Conservation (phyloP, 192 early-diverging fungal genomes). For the Phycomyces blakesleeanus region DNA sequence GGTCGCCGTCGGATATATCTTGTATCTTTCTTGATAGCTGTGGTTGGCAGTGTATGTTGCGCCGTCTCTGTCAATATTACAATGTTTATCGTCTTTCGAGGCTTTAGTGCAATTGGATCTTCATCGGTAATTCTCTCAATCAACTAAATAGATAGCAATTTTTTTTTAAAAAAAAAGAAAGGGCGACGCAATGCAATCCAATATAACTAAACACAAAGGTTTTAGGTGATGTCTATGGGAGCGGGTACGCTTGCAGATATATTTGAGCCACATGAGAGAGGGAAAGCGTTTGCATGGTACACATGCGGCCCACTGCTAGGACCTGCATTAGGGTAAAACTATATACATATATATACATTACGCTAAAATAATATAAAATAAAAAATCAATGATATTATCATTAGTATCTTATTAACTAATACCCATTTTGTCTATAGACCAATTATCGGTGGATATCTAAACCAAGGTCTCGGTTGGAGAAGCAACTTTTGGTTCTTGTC, state of each 20-base stretch:
- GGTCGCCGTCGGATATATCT: constrained; percentile 29
- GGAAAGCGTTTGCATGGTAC: constrained; percentile 32
- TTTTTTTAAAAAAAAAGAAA: too few relatives aligned
- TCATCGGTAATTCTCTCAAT: constrained; percentile 13
- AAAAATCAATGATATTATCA: too few relatives aligned
- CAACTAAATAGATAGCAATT: neutral
- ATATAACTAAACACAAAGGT: too few relatives aligned
- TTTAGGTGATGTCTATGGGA: constrained; percentile 33
- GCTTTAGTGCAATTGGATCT: constrained; percentile 27
- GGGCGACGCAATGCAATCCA: too few relatives aligned
- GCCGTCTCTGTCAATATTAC: constrained; percentile 24
- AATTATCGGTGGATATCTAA: constrained; percentile 37
- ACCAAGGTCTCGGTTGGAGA: constrained; percentile 36
- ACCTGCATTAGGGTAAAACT: constrained; percentile 27
- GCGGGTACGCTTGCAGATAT: constrained; percentile 37
- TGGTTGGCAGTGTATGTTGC: constrained; percentile 23
- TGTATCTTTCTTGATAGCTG: constrained; percentile 19
- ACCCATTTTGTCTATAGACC: constrained; percentile 27
- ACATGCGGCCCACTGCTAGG: constrained; percentile 20
- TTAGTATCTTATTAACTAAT: constrained; percentile 22
- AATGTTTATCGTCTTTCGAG: constrained; percentile 27
- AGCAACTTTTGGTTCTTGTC: constrained; percentile 35
- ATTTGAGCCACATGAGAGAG: constrained; percentile 26
- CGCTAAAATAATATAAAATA: too few relatives aligned
- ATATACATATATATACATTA: neutral